Conservation (phyloP, 192 early-diverging fungal genomes). For the Coemansia sp. region DNA sequence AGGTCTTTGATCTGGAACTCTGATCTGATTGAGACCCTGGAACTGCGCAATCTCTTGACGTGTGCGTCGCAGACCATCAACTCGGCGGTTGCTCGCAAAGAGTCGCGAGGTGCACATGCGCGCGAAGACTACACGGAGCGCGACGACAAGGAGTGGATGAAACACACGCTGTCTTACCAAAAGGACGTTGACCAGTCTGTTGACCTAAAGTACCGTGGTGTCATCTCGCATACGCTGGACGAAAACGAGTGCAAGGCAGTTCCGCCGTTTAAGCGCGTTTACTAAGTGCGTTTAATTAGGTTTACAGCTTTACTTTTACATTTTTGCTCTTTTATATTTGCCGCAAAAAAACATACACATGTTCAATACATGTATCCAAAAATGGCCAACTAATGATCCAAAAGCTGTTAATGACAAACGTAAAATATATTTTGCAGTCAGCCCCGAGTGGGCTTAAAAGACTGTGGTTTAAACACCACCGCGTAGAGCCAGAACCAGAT, state of each 20-base stretch:
- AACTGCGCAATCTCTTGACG: constrained; percentile 96
- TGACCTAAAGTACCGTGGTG: constrained; percentile 81
- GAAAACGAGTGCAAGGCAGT: constrained; percentile 91
- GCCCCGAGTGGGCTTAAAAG: not conserved
- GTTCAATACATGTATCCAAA: not conserved
- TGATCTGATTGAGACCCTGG: constrained; percentile 93
- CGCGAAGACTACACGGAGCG: constrained; percentile 91
- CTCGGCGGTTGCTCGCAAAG: constrained; percentile 89
- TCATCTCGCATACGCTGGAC: constrained; percentile 81
- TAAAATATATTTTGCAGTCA: too few species aligned
- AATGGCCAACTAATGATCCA: too few species aligned
- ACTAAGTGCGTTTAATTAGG: constrained; percentile 49
- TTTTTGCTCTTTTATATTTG: constrained; percentile 5
- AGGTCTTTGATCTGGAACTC: constrained; percentile 98
- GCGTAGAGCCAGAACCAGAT: constrained; percentile 93
- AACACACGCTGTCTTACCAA: constrained; percentile 96
- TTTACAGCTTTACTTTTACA: constrained; percentile 1
- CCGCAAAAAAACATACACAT: not conserved
- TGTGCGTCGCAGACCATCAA: constrained; percentile 91
- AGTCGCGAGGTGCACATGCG: constrained; percentile 97
- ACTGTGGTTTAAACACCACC: constrained; percentile 61
- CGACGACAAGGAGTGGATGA: constrained; percentile 96
- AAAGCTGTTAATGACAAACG: too few species aligned
- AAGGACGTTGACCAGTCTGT: constrained; percentile 74
- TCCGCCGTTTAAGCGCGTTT: constrained; percentile 83